These are phyloP conservation scores for Allantophomopsis cytisporea DNA, from an alignment of 2,329 filamentous ascomycete genomes.

Conservation along the genomic window DNA sequence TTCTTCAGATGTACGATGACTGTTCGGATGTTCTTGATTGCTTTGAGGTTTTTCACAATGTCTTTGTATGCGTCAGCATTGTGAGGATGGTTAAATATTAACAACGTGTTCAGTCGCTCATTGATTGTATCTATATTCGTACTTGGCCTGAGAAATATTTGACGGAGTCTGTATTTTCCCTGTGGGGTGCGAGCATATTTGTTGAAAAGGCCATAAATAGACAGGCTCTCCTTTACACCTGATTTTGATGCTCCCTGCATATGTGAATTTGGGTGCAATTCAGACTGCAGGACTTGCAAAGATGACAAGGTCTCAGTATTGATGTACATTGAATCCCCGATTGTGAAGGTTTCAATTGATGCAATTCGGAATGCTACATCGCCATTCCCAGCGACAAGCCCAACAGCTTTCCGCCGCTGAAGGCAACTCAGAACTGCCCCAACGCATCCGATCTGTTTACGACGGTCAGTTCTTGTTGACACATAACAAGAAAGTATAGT, in stretches of 20 bases:
- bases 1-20: slow-evolving; percentile 60
- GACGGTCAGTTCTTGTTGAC: not conserved
- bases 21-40: slow-evolving; percentile 62
- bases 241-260: slow-evolving; percentile 54
- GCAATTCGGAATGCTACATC: slow-evolving; percentile 43
- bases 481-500: not conserved
- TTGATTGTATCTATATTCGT: slow-evolving; percentile 53
- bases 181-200: slow-evolving; percentile 64
- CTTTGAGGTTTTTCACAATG: slow-evolving; percentile 48
- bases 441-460: slow-evolving; percentile 53
- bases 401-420: slow-evolving; percentile 49
- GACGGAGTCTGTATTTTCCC: slow-evolving; percentile 60
- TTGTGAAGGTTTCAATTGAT: slow-evolving; percentile 61
- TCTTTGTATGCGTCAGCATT: slow-evolving; percentile 43
- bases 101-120: slow-evolving; percentile 58
- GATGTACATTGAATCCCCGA: slow-evolving; percentile 58
- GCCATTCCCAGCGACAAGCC: slow-evolving; percentile 47
- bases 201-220: slow-evolving; percentile 72
- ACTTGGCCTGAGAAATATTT: slow-evolving; percentile 70
- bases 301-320: slow-evolving; percentile 69
- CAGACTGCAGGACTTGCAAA: slow-evolving; percentile 73
- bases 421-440: slow-evolving; percentile 78
- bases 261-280: slow-evolving; percentile 71
- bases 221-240: slow-evolving; percentile 68
- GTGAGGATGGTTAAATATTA: slow-evolving; percentile 50